Evolutionary conservation across 2,329 filamentous ascomycete species (phyloP), one percentile per base, ranked within the genome.

Genomic region (Fusarium virguliforme): DNA sequence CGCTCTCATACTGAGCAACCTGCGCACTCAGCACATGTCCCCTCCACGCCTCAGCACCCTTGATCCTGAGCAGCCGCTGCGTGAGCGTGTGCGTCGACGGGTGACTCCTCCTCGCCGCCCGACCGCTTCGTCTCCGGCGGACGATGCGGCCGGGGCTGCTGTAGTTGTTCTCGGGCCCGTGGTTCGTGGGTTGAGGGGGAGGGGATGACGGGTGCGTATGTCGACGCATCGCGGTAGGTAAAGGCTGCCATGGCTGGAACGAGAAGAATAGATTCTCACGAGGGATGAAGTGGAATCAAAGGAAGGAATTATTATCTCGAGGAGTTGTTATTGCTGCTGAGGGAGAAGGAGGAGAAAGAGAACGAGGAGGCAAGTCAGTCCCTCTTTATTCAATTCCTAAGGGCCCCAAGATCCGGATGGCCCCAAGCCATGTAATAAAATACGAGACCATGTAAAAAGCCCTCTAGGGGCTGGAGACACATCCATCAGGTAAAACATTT

Each of bases 31-130:
- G 68, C 13, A 77, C 75, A 70, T 81, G 77, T 34, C 78, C 79
- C 18, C 75, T 78, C 82, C 82, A 84, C 6, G 83, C 83, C 59
- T 77, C 76, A 6, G 80, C 82, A 2, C 82, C 84, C 68, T 84
- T 84, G 62, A 80, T 77, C 30, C 83, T 78, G 62, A 85, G 79
- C 18, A 85, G 72, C 32, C 76, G 76, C 70, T 85, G 78, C 1
- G 82, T 80, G 24, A 83, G 83, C 63, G 83, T 84, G 58, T 79
- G 71, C 24, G 75, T 74, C 40, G 69, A 60, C 43, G 67, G 69
- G 51, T 66, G 65, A 15, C 72, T 50, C 54, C 68, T 67, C 37
- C 67, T 55, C 26, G 46, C 56, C 15, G 60, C 40, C 15, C 68
- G 59, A 40, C 54, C 62, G 15, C n/a, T 28, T 3, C 72, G 66